Evolutionary conservation across 345 rosid genomes (phyloP).

Genomic region (Carallia pectinifolia): DNA sequence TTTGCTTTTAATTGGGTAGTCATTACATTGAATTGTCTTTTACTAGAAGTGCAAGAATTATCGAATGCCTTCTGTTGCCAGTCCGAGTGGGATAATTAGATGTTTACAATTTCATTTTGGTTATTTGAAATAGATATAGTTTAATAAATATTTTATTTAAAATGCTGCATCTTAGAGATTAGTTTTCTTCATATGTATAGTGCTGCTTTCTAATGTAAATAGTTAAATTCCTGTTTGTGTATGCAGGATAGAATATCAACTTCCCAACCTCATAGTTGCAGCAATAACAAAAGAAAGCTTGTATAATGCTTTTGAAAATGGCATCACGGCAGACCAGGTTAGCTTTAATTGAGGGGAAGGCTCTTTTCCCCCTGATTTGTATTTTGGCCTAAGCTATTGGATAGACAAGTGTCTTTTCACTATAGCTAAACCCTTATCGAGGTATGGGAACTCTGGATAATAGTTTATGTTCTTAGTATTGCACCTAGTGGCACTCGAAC

Average conservation of each 20-base stretch:
- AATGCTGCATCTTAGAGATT: neutral
- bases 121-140: no score
- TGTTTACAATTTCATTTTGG: no score
- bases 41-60: no score
- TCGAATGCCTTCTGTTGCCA: no score
- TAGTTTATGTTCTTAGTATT: no score
- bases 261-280: conserved; percentile 86
- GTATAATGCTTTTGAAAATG: conserved; percentile 87
- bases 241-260: conserved; percentile 90
- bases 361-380: neutral
- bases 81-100: no score
- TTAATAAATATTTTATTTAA: no score
- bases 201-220: conserved; percentile 1
- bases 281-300: conserved; percentile 92
- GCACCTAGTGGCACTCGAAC: no score
- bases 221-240: conserved; percentile 9
- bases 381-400: neutral
- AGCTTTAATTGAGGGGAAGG: conserved; percentile 10
- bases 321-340: conserved; percentile 88
- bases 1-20: no score
- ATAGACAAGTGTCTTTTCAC: neutral
- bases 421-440: no score
- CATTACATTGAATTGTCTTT: no score
- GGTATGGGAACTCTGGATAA: no score
- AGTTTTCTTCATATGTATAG: neutral